Base-by-base conservation (phyloP, 2,329 filamentous ascomycete genomes). In the Colletotrichum godetiae region DNA sequence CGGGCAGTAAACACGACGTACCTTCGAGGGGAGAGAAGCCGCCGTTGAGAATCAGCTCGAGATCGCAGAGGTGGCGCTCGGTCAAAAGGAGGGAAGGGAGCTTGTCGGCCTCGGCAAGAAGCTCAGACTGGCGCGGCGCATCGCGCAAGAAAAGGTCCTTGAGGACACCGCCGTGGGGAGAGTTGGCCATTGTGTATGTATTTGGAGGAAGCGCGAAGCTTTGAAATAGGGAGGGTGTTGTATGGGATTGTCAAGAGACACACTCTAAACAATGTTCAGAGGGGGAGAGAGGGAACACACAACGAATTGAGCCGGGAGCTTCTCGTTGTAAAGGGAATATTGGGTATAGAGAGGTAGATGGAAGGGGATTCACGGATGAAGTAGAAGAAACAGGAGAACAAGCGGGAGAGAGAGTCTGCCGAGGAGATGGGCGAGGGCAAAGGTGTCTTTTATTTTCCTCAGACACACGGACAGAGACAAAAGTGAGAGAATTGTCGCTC, bases 121-220 rank as follows among this genome's bases (percentile, higher is more conserved):
- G 93, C 87, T 98, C 88, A 76, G 88, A 88, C 77, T 97, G 93
- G 81, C 93, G 92, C 78, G 94, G 94, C 76, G 92, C 90, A 90
- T 99, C 97, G 86, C 97, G 93, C 77, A 95, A 95, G 79, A 98
- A 90, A 82, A 99, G 91, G 89, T 99, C 97, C 93, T 98, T 98
- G 81, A 99, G 94, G 89, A 96, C 89, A 82, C 97, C 97, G 86
- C 96, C 96, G 82, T 97, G 93, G 77, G 94, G 94, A 83, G 90
- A 79, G 84, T 92, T 92, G 80, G 91, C 90, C 91, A 92, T 92
- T 77, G 76, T 87, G 42, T 68, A 22, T n/a, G n/a, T 33, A 3
- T 42, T 33, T 11, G 19, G 13, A 13, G 60, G 12, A 46, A 52
- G 56, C 37, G 19, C 57, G 55, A 4, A 13, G 22, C 49, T 49